Base-by-base conservation (phyloP, 768 basidiomycete genomes). In the Pulveroboletus ravenelii region DNA sequence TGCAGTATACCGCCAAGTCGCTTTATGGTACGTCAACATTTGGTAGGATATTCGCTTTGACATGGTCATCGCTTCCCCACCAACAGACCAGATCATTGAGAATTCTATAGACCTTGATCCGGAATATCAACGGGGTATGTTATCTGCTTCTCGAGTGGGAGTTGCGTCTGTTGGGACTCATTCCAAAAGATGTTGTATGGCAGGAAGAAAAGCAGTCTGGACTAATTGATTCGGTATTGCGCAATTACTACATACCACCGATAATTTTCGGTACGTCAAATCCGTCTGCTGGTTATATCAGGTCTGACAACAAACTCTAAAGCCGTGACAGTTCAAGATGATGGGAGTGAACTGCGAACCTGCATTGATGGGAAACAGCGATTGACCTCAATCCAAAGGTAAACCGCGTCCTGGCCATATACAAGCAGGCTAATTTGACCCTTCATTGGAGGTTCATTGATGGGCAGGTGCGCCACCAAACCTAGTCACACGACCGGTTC, bases 331-430 rank as follows among this genome's bases (percentile, higher is more conserved):
- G 45, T 52, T 3, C 58, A 64, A 15, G 65, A 72, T 3, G 73
- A 80, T 31, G 77, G 75, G 4, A 63, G 61, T 7, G 78, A 79
- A 53, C 57, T 60, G 17, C 73, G 78, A 18, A 72, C 73, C 0
- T 86, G 84, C 52, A 84, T 85, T 13, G 86, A 87, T 54, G 85
- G 85, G n/a, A 87, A 87, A 60, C 85, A 87, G 55, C 73, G 85
- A 30, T 61, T 87, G 52, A 85, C 85, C 0, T 85, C 85, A 0
- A 78, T 87, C 25, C 72, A 74, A 54, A 73, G 75, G 84, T 85
- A 56, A 48, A 13, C 23, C 27, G 3, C 38, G 52, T 39, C 31
- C 37, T n/a, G 3, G 1, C 6, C 34, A 17, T 25, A 18, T 10
- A 30, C 23, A 20, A 20, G 1, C 20, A 18, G 39, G 12, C 44